Base-by-base conservation (phyloP, 2,329 filamentous ascomycete genomes). In the Alternaria brassicae region DNA sequence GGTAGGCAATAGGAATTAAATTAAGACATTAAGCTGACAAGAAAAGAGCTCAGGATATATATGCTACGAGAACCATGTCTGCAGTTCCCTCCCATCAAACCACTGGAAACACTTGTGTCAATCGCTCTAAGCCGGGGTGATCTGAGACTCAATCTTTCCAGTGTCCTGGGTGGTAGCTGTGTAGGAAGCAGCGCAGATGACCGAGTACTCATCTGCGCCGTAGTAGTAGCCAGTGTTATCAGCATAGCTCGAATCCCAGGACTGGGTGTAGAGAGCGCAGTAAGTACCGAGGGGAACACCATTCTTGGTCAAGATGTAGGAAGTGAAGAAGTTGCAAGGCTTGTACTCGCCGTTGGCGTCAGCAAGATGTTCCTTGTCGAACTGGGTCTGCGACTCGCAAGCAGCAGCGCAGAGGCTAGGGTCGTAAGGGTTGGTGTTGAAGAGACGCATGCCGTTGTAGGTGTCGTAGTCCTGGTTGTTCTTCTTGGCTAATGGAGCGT, bases 291-390 rank as follows among this genome's bases (percentile, higher is more conserved):
- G 70, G 2, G 77, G 74, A 25, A 72, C 56, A 15, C 68, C 71
- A 51, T 76, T 74, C 53, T 75, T 70, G 28, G 65, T 68, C 15
- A 79, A 63, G n/a, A 79, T 70, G 52, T 79, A 80, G 10, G 72
- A 70, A 32, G 75, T 76, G 63, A 73, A 77, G 67, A 78, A 78
- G 61, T 77, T 78, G 71, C 77, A 79, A 36, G 75, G 61, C 53
- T 67, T 69, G 53, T 76, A 77, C 9, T 66, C 68, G 17, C 72
- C 72, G 21, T 69, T 64, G 7, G 62, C 10, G 9, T 66, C 59
- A 42, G 71, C 70, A 30, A 67, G 55, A 56, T 72, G 66, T 28
- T 69, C 63, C 32, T 58, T 62, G 59, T 79, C 73, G 61, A 76
- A 78, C 4, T 62, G 62, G 10, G 74, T 79, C 61, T 78, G 73